phyloP scores from a whole-genome alignment of 345 rosid genomes.

The Eutrema yunnanense region DNA sequence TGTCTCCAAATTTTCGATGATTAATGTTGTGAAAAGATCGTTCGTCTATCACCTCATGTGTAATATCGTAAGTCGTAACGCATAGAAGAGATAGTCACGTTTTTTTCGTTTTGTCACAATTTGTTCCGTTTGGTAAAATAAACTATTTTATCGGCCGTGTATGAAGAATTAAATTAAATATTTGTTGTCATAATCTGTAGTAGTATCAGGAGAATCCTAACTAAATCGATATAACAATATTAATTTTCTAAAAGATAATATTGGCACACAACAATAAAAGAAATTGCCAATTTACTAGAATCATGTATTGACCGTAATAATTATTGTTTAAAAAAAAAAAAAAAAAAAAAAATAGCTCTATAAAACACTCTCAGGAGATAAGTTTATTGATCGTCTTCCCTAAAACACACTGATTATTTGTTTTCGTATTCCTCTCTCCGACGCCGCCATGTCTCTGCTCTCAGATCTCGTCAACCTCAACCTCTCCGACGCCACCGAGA shows the following conservation, averaged over 20 bases:
- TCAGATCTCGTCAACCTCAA: slow-evolving; percentile 62
- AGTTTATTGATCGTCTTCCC: slow-evolving; percentile 18
- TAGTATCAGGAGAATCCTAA: slow-evolving; percentile 8
- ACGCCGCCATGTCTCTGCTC: slow-evolving; percentile 46
- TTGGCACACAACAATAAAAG: background rate
- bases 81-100: background rate
- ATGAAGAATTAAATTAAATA: background rate
- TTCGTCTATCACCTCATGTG: background rate
- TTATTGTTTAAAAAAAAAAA: background rate
- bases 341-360: background rate
- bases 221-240: background rate
- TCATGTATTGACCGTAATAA: slow-evolving; percentile 7
- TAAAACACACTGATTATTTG: background rate
- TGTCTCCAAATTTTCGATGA: background rate
- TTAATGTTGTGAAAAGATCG: background rate
- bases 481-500: slow-evolving; percentile 50
- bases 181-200: background rate
- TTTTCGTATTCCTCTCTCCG: background rate
- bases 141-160: background rate
- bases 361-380: slow-evolving; percentile 19
- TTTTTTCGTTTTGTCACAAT: background rate
- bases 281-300: slow-evolving; percentile 1
- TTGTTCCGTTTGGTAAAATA: background rate
- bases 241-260: background rate
- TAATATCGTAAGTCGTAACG: too few relatives aligned